Base-by-base conservation (phyloP, 164 flowering plant genomes). In the Aristolochia fimbriata region DNA sequence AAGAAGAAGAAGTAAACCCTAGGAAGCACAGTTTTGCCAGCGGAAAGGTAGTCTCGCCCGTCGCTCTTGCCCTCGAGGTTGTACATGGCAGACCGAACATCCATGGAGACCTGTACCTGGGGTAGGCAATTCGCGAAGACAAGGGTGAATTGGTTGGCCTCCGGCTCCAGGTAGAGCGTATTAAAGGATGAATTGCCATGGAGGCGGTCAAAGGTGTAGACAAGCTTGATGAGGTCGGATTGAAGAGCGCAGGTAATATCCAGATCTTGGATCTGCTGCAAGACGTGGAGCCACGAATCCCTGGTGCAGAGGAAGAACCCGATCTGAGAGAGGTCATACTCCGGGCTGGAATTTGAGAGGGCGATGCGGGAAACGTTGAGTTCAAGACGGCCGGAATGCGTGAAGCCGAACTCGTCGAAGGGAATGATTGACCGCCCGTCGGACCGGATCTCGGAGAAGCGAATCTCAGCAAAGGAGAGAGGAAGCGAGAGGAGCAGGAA, bases 251-350 rank as follows among this genome's bases (percentile, higher is more conserved):
- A 93, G 2, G 76, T 49, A 79, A 86, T 76, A 0, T 81, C 82
- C 15, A 63, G 52, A 15, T 80, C 85, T 52, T 84, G 86, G 61
- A 89, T 71, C 71, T 90, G 87, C 37, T 77, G 77, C 37, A 86
- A 81, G 43, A 90, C 97, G 66, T 81, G 92, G 19, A 79, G 57
- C 95, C 92, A 86, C 0, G 95, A 64, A 61, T 86, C 97, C 0
- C 77, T 66, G 27, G 97, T 86, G 76, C 82, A 74, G 77, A 93
- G 83, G 77, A 93, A 90, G 83, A 93, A 93, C 0, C 99, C 99
- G 21, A 93, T 45, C 49, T 62, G 69, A 51, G 81, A 68, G 57
- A 74, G 78, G 24, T 84, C 88, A 21, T 64, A 66, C 2, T 72
- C 73, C 41, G 80, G 76, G 50, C 37, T 70, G 10, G 76, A 55